Evolutionary conservation across 148 eudicot genomes (phyloP).

Genomic region (Nepenthes gracilis): DNA sequence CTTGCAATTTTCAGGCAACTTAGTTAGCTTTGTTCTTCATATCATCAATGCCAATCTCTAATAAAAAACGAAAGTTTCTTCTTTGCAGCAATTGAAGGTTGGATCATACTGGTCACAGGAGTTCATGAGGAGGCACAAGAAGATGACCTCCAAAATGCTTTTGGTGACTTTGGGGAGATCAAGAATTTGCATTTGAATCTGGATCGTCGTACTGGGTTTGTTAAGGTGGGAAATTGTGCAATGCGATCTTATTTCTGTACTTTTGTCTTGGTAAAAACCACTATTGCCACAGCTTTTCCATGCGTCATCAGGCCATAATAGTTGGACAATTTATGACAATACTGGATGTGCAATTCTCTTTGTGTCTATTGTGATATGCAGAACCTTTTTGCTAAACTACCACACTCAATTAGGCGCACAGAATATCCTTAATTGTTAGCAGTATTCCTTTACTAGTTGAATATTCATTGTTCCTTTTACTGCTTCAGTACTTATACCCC

Average conservation of each 20-base stretch:
- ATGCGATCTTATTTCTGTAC: not conserved
- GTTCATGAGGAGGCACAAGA: constrained; percentile 93
- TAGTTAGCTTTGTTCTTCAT: not conserved
- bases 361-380: no score
- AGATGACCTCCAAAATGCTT: constrained; percentile 67
- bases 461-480: no score
- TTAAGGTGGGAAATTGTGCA: constrained; percentile 40
- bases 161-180: constrained; percentile 76
- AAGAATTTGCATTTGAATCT: constrained; percentile 88
- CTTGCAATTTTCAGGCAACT: no score
- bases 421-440: no score
- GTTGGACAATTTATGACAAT: no score
- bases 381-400: no score
- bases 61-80: not conserved
- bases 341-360: no score
- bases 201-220: constrained; percentile 94
- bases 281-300: no score
- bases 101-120: constrained; percentile 79
- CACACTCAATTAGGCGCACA: no score
- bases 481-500: no score
- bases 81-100: constrained; percentile 84
- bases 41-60: not conserved
- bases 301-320: no score
- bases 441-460: no score
- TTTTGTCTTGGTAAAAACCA: not conserved